Conservation (phyloP, 2,329 filamentous ascomycete species). For the Polychaeton citri region DNA sequence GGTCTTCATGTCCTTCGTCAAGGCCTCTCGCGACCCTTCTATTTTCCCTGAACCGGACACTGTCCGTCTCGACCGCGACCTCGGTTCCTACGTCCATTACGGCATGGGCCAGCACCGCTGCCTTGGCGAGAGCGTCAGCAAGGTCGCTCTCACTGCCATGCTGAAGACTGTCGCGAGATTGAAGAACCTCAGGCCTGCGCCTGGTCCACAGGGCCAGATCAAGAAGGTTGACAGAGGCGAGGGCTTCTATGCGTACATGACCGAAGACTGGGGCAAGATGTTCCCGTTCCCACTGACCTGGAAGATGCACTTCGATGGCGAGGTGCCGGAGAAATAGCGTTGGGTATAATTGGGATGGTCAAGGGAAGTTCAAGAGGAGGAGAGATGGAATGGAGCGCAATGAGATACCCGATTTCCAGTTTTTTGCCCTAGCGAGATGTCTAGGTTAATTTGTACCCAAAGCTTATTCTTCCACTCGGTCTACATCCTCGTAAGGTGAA, state of each 20-base stretch:
- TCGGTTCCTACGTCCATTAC: conserved; percentile 32
- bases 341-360: too few relatives aligned
- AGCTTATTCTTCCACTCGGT: too few relatives aligned
- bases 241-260: conserved; percentile 31
- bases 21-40: conserved; percentile 26
- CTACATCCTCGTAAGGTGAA: too few relatives aligned
- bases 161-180: conserved; percentile 30
- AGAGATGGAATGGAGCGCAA: too few relatives aligned
- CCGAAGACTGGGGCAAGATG: conserved; percentile 34
- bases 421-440: too few relatives aligned
- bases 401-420: too few relatives aligned
- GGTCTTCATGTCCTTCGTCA: conserved; percentile 30
- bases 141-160: conserved; percentile 32
- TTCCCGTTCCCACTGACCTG: conserved; percentile 31
- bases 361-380: too few relatives aligned
- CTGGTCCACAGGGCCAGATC: conserved; percentile 23
- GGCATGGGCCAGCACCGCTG: conserved; percentile 30
- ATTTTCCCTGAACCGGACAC: conserved; percentile 29
- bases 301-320: conserved; percentile 10
- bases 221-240: conserved; percentile 28
- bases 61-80: conserved; percentile 24
- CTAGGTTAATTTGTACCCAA: too few relatives aligned
- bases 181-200: conserved; percentile 21
- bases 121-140: conserved; percentile 29
- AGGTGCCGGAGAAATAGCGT: conserved; percentile 1